Percentiles rank a stretch among this genome's conserved stretches.
phyloP scores from a whole-genome alignment of 495 filamentous ascomycete species.

The Bacidia gigantensis region DNA sequence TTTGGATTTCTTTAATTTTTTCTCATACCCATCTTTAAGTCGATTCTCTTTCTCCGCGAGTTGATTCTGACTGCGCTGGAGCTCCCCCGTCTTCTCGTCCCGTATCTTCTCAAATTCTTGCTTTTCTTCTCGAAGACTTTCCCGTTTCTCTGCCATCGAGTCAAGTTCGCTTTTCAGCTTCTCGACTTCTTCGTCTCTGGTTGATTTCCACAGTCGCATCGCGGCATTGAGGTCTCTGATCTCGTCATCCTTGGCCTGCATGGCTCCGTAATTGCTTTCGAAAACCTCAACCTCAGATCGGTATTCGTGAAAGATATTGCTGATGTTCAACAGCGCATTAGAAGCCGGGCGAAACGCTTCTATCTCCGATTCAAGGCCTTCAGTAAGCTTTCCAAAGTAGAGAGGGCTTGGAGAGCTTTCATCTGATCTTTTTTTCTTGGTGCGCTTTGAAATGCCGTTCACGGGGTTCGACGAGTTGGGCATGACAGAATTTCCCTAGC shows the following conservation, averaged over 20 bases:
- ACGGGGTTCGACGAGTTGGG: slow-evolving; percentile 1
- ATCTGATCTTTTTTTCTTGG: slow-evolving; percentile 2
- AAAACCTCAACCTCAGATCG: slow-evolving; percentile 2
- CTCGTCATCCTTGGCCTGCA: neutral
- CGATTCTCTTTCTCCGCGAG: slow-evolving; percentile 2
- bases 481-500: slow-evolving; percentile 1
- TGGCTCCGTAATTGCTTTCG: neutral
- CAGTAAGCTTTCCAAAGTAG: slow-evolving; percentile 3
- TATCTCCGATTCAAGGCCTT: slow-evolving; percentile 2
- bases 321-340: neutral
- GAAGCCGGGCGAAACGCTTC: slow-evolving; percentile 1
- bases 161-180: neutral
- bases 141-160: slow-evolving; percentile 1
- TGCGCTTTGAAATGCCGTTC: slow-evolving; percentile 3
- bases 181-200: slow-evolving; percentile 3
- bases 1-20: neutral
- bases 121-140: slow-evolving; percentile 3
- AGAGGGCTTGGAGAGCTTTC: neutral
- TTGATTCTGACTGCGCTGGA: slow-evolving; percentile 1
- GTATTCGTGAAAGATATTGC: slow-evolving; percentile 2
- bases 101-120: slow-evolving; percentile 2
- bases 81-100: neutral
- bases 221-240: slow-evolving; percentile 3
- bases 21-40: slow-evolving; percentile 2
- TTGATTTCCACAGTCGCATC: slow-evolving; percentile 1